Evolutionary conservation across 225 moss, liverwort and hornwort genomes (phyloP), one percentile per base, ranked within the genome.

Genomic region (Anthoceros angustus): DNA sequence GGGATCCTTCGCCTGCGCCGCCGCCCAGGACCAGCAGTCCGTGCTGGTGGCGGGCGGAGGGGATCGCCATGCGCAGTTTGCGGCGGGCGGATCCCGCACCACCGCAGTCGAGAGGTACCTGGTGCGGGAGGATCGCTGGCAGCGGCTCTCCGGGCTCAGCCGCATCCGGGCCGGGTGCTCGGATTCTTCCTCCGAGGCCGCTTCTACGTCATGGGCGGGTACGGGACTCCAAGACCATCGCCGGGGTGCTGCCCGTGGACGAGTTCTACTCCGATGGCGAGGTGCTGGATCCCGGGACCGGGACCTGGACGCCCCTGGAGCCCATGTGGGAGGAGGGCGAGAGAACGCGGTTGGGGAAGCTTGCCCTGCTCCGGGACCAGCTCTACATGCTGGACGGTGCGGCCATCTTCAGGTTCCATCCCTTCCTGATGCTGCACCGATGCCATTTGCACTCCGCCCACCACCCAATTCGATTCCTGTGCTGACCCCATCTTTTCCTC

Each of bases 311-410:
- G 16, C 25, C 42, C n/a, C 70, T 85, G 72, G 65, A 77, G 62
- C 83, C 85, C 15, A 85, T 85, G 85, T 85, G 83, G 85, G 80
- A 77, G 15, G 83, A 83, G 39, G 85, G 83, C 39, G 83, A 85
- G 74, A 73, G 85, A 61, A 67, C 77, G 45, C 73, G 85, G 73
- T 69, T 85, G 74, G 85, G 85, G 43, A 80, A 77, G 74, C 80
- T 85, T 12, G 82, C 83, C 0, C 66, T 83, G 16, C 62, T 85
- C 41, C 49, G 67, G 63, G 76, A 60, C 24, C 39, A 64, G 43
- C 68, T 85, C 12, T 85, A 71, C 70, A 85, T 85, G 85, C 68
- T 85, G 45, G 85, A 85, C 42, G 79, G 83, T 32, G 83, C 85
- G 64, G 77, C 85, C 15, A 72, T 85, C 72, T 85, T 80, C 72